Base-by-base conservation (phyloP, 768 basidiomycete species). In the Auriculariales sp. region DNA sequence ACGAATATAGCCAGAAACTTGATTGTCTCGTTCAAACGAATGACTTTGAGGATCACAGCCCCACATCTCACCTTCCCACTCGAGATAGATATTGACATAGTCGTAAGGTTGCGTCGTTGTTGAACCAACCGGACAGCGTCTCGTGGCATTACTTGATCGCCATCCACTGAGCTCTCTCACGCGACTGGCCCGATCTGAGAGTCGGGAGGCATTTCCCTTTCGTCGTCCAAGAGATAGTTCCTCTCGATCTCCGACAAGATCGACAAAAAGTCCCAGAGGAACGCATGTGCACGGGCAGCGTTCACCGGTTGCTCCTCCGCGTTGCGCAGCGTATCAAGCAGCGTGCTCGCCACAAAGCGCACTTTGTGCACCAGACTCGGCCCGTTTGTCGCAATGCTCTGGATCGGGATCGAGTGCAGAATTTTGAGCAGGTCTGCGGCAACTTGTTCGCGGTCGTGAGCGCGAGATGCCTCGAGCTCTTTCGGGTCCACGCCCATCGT, bases 231-330 rank as follows among this genome's bases (percentile, higher is more conserved):
- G 2, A 87, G 64, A 71, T 93, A 93, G 64, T 92, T 87, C 54
- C 83, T 71, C 59, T 93, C 91, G 56, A 94, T 91, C 67, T 93
- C 91, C 30, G 83, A 87, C 35, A 94, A 64, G 55, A 94, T 91
- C 47, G 83, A 87, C 25, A 93, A 67, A 66, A 94, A 94, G 68
- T 93, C 90, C 86, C 86, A 89, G 50, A 92, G 73, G 64, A 87
- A 91, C 29, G 79, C 82, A 58, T 92, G 85, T 3, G 90, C 91
- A 31, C 88, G 76, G 34, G 85, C 83, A 36, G 86, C 86, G 36
- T 79, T 83, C 4, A 75, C 82, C 50, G 83, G 83, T 14, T 82
- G 80, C 5, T 78, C 83, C 59, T 86, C 84, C 45, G 79, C 83
- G 64, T 84, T 83, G 46, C 81, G 72, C 29, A 93, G 83, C 15